A percentile compares a stretch with the other conserved stretches of the same genome.
Evolutionary conservation across 202 grass and related monocot species (phyloP).

Genomic region (Panicum hallii): DNA sequence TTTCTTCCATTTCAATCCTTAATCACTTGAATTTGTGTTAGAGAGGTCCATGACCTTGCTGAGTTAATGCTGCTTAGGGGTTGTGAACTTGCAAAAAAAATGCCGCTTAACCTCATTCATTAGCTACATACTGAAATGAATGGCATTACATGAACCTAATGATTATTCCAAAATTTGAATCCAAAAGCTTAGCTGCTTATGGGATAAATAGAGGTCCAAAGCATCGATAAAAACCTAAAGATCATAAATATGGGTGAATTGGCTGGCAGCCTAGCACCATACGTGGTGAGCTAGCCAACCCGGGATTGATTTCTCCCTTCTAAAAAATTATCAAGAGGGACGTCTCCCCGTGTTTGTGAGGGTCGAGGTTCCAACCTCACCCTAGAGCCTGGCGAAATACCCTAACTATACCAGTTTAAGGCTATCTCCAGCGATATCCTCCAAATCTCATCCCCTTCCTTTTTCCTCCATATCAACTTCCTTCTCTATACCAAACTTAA

Average conservation of each 20-base stretch:
- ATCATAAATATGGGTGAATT: neutral
- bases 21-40: constrained; percentile 19
- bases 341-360: neutral
- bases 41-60: constrained; percentile 21
- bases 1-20: neutral
- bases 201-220: constrained; percentile 22
- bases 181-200: neutral
- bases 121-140: neutral
- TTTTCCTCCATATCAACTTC: too few relatives aligned
- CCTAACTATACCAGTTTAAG: neutral
- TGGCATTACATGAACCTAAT: constrained; percentile 17
- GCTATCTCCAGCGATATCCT: too few relatives aligned
- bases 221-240: neutral
- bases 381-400: neutral
- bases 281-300: neutral
- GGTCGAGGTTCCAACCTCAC: neutral
- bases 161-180: constrained; percentile 4
- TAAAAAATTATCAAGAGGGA: neutral
- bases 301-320: neutral
- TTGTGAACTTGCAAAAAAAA: constrained; percentile 7
- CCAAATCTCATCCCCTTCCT: too few relatives aligned
- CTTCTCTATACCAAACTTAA: too few relatives aligned
- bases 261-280: neutral
- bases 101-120: constrained; percentile 32
- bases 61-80: constrained; percentile 16